Evolutionary conservation across 2,329 filamentous ascomycete species (phyloP).

Genomic region (Plenodomus biglobosus): DNA sequence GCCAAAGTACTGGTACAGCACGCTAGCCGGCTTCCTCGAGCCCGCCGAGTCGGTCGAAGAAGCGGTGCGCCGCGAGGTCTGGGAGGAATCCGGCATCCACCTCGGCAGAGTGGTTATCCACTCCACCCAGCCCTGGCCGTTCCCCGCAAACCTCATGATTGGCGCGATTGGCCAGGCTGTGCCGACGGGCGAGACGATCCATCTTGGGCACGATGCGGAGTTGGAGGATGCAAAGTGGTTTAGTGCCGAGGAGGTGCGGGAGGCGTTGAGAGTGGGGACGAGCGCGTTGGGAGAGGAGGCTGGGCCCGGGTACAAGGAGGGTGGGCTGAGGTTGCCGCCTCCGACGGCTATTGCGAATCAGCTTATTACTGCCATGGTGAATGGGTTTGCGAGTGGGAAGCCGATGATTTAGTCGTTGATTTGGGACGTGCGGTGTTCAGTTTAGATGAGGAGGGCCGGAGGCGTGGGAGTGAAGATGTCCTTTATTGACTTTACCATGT

Average conservation of each 20-base stretch:
- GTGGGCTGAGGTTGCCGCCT: slow-evolving; percentile 77
- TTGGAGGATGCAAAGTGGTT: slow-evolving; percentile 91
- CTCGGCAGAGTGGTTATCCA: slow-evolving; percentile 55
- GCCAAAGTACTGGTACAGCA: slow-evolving; percentile 84
- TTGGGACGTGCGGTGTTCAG: too few relatives aligned
- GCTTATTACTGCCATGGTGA: slow-evolving; percentile 75
- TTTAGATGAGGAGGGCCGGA: too few relatives aligned
- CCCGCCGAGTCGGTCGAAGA: slow-evolving; percentile 56
- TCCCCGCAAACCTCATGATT: slow-evolving; percentile 57
- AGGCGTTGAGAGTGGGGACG: slow-evolving; percentile 69
- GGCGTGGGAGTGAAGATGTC: too few relatives aligned
- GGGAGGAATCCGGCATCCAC: slow-evolving; percentile 53
- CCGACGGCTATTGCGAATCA: slow-evolving; percentile 90
- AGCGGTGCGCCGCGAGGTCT: slow-evolving; percentile 54
- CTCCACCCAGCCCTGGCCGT: slow-evolving; percentile 57
- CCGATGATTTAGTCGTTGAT: slow-evolving; percentile 48
- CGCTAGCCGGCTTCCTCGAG: slow-evolving; percentile 64
- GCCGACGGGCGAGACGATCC: slow-evolving; percentile 76
- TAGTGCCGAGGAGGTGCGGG: slow-evolving; percentile 73
- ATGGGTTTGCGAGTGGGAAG: slow-evolving; percentile 66
- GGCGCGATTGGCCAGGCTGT: slow-evolving; percentile 81
- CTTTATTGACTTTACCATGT: too few relatives aligned
- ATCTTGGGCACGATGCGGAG: slow-evolving; percentile 85
- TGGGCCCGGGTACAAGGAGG: slow-evolving; percentile 70
- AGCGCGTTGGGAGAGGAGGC: slow-evolving; percentile 67